A percentile compares a stretch with the other conserved stretches of the same genome.
phyloP scores from a whole-genome alignment of 148 eudicot genomes.

The Gaultheria prostrata region DNA sequence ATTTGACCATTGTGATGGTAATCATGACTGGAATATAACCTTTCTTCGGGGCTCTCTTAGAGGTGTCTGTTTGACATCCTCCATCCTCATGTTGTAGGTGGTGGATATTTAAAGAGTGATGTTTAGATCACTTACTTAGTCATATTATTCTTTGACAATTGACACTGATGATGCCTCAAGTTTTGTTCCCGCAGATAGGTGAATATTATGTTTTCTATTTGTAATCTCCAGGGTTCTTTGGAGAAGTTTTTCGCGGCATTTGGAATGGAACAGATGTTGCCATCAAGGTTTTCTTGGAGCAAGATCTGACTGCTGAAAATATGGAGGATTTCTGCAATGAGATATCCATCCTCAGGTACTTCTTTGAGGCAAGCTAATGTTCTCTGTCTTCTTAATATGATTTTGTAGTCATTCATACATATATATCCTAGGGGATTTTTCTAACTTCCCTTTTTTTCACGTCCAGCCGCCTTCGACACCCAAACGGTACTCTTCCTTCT shows the following conservation, averaged over 20 bases:
- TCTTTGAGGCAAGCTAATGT: background rate
- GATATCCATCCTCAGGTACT: constrained; percentile 87
- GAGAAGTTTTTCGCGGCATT: constrained; percentile 94
- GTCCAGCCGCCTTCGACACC: constrained; percentile 97
- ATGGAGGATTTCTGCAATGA: constrained; percentile 99
- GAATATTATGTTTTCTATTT: background rate
- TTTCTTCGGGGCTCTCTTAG: background rate
- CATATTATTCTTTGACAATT: background rate
- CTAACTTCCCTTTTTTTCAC: constrained; percentile 26
- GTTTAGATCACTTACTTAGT: background rate
- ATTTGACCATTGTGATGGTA: background rate
- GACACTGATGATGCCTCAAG: background rate
- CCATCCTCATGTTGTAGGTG: background rate
- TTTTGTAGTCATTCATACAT: background rate
- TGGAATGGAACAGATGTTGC: constrained; percentile 99
- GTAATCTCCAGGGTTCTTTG: constrained; percentile 71
- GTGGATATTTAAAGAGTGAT: background rate
- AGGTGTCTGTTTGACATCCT: background rate
- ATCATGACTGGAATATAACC: background rate
- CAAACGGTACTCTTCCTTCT: constrained; percentile 71
- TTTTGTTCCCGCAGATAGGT: background rate
- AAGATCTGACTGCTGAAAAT: constrained; percentile 94
- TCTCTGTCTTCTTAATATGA: constrained; percentile 4
- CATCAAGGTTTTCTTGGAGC: constrained; percentile 93
- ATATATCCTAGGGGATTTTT: background rate